Percentiles rank a stretch among this genome's conserved stretches.
These are phyloP conservation scores for Phaseolus coccineus DNA, from an alignment of 331 rosid species.

Conservation along the genomic window DNA sequence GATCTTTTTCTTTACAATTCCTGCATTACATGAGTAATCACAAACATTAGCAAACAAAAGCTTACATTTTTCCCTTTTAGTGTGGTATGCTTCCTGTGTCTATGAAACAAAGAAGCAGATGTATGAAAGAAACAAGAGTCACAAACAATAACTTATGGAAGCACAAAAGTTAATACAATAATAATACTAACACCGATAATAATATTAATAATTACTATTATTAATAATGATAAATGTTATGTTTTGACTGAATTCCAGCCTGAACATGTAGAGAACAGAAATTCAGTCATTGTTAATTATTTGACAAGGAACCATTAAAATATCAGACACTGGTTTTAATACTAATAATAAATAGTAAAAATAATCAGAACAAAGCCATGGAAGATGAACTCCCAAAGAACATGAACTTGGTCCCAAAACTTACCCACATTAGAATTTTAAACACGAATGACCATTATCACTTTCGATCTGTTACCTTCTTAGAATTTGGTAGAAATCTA, in stretches of 20 bases:
- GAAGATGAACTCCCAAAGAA: neutral
- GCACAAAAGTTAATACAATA: too few species aligned
- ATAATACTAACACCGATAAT: too few species aligned
- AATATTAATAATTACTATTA: too few species aligned
- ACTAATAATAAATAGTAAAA: neutral
- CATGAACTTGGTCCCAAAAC: neutral
- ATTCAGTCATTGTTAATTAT: neutral
- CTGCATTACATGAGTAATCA: constrained; percentile 43
- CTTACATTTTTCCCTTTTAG: neutral
- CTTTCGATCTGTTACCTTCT: neutral
- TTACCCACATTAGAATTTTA: neutral
- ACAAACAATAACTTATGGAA: neutral
- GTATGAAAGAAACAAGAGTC: neutral
- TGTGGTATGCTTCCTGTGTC: neutral
- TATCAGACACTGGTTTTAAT: neutral
- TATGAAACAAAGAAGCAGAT: neutral
- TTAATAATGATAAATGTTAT: neutral
- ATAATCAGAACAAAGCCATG: neutral
- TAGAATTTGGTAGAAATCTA: neutral
- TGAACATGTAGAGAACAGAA: neutral
- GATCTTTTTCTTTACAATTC: constrained; percentile 36
- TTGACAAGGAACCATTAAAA: neutral
- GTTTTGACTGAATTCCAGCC: neutral
- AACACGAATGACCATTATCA: neutral
- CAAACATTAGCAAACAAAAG: constrained; percentile 24